Evolutionary conservation across 768 basidiomycete genomes (phyloP).

Genomic region (Podaxis sp.): DNA sequence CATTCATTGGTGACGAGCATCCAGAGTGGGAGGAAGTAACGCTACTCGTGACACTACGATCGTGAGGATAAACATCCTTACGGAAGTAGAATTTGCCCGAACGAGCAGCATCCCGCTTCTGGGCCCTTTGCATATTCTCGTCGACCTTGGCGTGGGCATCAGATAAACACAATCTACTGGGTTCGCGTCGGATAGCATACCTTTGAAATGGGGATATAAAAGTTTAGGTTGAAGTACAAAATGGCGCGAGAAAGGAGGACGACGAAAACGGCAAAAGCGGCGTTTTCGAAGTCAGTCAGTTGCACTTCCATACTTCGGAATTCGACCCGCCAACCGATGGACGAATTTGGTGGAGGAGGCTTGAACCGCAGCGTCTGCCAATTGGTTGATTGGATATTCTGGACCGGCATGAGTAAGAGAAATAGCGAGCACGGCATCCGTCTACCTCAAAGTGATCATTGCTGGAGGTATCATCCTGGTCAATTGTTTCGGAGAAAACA

Average conservation of each 20-base stretch:
- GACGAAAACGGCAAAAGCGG: slow-evolving; percentile 92
- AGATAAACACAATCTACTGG: neutral
- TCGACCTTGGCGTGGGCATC: slow-evolving; percentile 63
- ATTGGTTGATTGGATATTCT: slow-evolving; percentile 99
- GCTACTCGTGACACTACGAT: slow-evolving; percentile 37
- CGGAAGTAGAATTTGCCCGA: slow-evolving; percentile 87
- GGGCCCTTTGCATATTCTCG: slow-evolving; percentile 92
- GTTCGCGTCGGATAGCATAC: slow-evolving; percentile 29
- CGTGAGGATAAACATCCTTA: slow-evolving; percentile 71
- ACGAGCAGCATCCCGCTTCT: slow-evolving; percentile 71
- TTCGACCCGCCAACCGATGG: slow-evolving; percentile 97
- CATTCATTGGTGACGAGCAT: slow-evolving; percentile 32
- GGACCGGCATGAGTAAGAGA: slow-evolving; percentile 8
- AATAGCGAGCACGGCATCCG: neutral
- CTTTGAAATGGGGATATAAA: slow-evolving; percentile 97
- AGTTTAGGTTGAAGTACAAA: slow-evolving; percentile 84
- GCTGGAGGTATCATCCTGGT: slow-evolving; percentile 84
- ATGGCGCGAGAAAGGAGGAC: slow-evolving; percentile 94
- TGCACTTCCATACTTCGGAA: slow-evolving; percentile 99
- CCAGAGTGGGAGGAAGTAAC: slow-evolving; percentile 41
- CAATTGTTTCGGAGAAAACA: slow-evolving; percentile 88
- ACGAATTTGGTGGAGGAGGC: slow-evolving; percentile 88
- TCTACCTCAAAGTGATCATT: slow-evolving; percentile 94
- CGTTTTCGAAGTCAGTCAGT: slow-evolving; percentile 98
- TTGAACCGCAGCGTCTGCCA: slow-evolving; percentile 99